Percentiles rank a stretch among this genome's conserved stretches.
Evolutionary conservation across 2,329 filamentous ascomycete genomes (phyloP).

Genomic region (Neobulgaria alba): DNA sequence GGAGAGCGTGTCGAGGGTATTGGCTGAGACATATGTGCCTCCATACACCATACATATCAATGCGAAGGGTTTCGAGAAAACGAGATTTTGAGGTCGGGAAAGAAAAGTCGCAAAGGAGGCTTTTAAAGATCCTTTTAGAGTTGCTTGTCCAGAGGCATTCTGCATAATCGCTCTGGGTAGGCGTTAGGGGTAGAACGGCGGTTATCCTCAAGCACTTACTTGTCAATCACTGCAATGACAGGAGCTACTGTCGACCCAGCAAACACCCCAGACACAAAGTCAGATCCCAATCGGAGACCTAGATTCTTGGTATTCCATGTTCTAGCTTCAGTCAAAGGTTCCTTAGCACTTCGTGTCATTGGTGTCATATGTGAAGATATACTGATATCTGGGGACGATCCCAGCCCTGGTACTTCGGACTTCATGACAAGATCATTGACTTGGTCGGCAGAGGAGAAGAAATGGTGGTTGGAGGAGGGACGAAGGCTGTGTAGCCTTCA

Average conservation of each 20-base stretch:
- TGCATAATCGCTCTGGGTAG: slow-evolving; percentile 62
- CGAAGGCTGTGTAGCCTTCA: no score
- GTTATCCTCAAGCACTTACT: slow-evolving; percentile 37
- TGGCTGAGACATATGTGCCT: slow-evolving; percentile 83
- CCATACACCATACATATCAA: slow-evolving; percentile 72
- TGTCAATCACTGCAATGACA: slow-evolving; percentile 79
- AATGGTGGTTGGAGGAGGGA: no score
- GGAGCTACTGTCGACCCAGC: slow-evolving; percentile 74
- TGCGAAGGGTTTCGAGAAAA: slow-evolving; percentile 58
- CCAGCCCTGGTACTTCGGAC: slow-evolving; percentile 11
- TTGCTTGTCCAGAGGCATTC: slow-evolving; percentile 63
- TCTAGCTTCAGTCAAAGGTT: slow-evolving; percentile 11
- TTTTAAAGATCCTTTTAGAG: slow-evolving; percentile 50
- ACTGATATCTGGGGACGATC: slow-evolving; percentile 9
- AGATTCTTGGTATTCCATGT: slow-evolving; percentile 72
- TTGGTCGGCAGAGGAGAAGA: no score
- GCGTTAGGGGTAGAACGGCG: slow-evolving; percentile 10
- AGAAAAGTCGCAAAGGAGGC: slow-evolving; percentile 49
- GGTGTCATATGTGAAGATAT: slow-evolving; percentile 6
- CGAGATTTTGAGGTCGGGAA: slow-evolving; percentile 48
- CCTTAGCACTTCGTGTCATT: slow-evolving; percentile 11
- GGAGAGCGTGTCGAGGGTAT: slow-evolving; percentile 71
- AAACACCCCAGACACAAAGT: slow-evolving; percentile 58
- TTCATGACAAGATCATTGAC: slow-evolving; percentile 16
- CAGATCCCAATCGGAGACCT: slow-evolving; percentile 55